phyloP scores from a whole-genome alignment of 139 green algal genomes.

The Chlamydomonas applanata region DNA sequence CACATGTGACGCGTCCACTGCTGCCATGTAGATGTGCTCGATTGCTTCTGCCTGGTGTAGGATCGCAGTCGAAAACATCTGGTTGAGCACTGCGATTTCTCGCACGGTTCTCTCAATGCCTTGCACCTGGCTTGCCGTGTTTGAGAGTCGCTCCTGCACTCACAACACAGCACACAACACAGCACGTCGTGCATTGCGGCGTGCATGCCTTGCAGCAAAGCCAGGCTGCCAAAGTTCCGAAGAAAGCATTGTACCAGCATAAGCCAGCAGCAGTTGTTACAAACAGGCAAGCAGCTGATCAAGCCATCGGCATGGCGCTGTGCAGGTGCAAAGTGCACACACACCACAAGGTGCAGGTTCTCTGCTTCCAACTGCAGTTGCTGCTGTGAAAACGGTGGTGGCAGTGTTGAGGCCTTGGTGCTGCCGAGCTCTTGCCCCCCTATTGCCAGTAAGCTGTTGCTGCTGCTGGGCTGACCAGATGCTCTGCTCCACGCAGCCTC shows the following conservation, averaged over 20 bases:
- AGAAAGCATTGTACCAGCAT: too few relatives aligned
- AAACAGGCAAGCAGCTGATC: too few relatives aligned
- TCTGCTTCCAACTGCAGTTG: conserved; percentile 27
- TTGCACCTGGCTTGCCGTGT: conserved; percentile 36
- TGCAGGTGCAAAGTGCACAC: background rate
- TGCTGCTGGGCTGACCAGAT: background rate
- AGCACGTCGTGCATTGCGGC: too few relatives aligned
- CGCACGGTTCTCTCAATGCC: conserved; percentile 63
- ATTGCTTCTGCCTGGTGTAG: conserved; percentile 76
- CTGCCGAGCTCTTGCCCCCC: background rate
- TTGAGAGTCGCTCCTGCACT: conserved; percentile 55
- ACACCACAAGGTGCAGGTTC: conserved; percentile 26
- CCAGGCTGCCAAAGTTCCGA: too few relatives aligned
- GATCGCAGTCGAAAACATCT: conserved; percentile 73
- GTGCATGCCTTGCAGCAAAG: too few relatives aligned
- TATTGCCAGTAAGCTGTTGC: background rate
- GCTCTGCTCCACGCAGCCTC: background rate
- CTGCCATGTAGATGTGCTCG: conserved; percentile 69
- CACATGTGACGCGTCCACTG: conserved; percentile 36
- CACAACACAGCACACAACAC: background rate
- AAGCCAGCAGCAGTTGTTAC: too few relatives aligned
- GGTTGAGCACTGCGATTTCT: conserved; percentile 76
- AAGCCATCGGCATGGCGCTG: background rate
- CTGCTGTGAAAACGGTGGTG: conserved; percentile 10
- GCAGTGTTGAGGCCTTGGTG: too few relatives aligned